phyloP scores from a whole-genome alignment of 1,284 basidiomycete genomes.

The Papiliotrema nemorosa region DNA sequence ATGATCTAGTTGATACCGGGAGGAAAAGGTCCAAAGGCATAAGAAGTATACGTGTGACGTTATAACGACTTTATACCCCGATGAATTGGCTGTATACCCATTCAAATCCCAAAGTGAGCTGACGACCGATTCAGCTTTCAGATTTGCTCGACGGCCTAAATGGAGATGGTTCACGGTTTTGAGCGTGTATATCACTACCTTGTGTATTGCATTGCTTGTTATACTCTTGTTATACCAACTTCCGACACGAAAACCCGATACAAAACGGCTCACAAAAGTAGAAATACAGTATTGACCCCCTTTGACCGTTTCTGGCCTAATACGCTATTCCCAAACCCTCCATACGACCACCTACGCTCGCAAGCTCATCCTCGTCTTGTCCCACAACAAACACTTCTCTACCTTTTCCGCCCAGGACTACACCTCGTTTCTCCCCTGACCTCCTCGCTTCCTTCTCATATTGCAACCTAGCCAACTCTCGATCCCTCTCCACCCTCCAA shows the following conservation, averaged over 20 bases:
- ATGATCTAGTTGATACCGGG: constrained; percentile 65
- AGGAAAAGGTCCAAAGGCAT: constrained; percentile 60
- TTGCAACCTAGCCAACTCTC: constrained; percentile 30
- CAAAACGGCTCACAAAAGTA: too few species aligned
- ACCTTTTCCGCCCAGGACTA: neutral
- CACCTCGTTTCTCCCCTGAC: neutral
- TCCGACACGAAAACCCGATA: too few species aligned
- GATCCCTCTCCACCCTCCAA: constrained; percentile 21
- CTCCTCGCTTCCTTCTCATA: constrained; percentile 22
- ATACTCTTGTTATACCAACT: too few species aligned
- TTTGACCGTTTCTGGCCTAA: neutral
- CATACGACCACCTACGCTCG: neutral
- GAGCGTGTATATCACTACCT: too few species aligned
- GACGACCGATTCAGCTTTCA: too few species aligned
- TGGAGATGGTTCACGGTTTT: too few species aligned
- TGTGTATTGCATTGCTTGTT: too few species aligned
- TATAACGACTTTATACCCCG: neutral
- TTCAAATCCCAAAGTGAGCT: too few species aligned
- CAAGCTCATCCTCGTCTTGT: constrained; percentile 8
- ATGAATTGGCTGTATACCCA: too few species aligned
- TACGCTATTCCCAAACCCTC: neutral
- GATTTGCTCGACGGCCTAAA: too few species aligned
- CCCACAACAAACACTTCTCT: constrained; percentile 14
- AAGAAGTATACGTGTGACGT: neutral
- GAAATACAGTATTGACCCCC: too few species aligned